Base-by-base conservation (phyloP, 2,329 filamentous ascomycete genomes). In the Exophiala sideris region DNA sequence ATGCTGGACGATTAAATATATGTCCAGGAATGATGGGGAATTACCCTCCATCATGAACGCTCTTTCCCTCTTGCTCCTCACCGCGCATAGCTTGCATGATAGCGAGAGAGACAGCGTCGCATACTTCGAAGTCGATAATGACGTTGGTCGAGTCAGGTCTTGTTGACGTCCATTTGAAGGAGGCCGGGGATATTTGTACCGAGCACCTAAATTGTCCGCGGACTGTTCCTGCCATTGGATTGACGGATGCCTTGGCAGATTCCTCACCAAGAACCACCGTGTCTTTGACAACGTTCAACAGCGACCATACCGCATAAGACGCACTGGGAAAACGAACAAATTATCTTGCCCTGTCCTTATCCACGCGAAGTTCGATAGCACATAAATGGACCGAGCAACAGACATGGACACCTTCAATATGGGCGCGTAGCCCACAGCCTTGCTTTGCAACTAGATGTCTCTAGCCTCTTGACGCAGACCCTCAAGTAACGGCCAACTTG, bases 31-130 rank as follows among this genome's bases (percentile, higher is more conserved):
- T 6, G 18, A 21, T 39, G 20, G 33, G 29, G 21, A 34, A 12
- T 48, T 45, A 54, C 36, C 50, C 55, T 34, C 44, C 55, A 57
- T 57, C 49, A 51, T 57, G 47, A 29, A 45, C 47, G 29, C 47
- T 51, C 33, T 57, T 48, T 45, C 51, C 38, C 34, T 34, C 24
- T 9, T 40, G 36, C 12, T 24, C 29, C 16, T 51, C 48, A 48
- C 38, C 14, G 55, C 33, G 45, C 55, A 54, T 50, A 24, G 33
- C 55, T 41, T 44, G 24, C 50, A 52, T 57, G 44, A 46, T 49
- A 39, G 32, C 38, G 38, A 21, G 24, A 36, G 9, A n/a, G 20
- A 20, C 21, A 44, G 41, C 20, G 24, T 24, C 20, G 20, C 41
- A 44, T 44, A 9, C 3, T 44, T 24, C 29, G 14, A 20, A 32